Percentiles rank a stretch among this genome's conserved stretches.
Evolutionary conservation across 169 alveolate genomes (phyloP).

Genomic region (Gregarina niphandrodes): DNA sequence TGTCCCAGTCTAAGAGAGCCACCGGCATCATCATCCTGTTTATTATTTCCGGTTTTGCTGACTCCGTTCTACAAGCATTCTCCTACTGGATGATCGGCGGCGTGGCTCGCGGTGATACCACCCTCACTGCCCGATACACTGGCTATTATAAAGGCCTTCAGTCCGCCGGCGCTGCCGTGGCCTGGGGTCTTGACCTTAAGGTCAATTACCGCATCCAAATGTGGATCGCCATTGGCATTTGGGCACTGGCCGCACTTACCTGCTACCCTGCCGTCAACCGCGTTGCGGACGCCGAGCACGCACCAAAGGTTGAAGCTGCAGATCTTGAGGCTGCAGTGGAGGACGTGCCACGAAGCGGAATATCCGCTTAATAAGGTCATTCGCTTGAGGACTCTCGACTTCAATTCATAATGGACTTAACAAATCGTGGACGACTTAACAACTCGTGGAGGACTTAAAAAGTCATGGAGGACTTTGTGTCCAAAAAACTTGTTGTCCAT

Average conservation of each 20-base stretch:
- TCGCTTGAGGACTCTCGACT: too few species aligned
- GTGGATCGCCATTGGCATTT: neutral
- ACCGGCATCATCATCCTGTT: neutral
- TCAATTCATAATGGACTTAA: too few species aligned
- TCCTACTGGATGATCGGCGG: conserved; percentile 4
- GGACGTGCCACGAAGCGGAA: too few species aligned
- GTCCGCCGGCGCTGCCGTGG: conserved; percentile 2
- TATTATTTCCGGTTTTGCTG: conserved; percentile 1
- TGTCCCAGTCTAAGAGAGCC: neutral
- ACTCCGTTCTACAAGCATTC: conserved; percentile 2
- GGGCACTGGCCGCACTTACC: neutral
- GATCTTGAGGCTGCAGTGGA: too few species aligned
- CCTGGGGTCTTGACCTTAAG: neutral
- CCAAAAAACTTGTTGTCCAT: too few species aligned
- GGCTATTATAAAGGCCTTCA: conserved; percentile 5
- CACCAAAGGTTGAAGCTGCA: too few species aligned
- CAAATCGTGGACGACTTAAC: too few species aligned
- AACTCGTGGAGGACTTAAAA: too few species aligned
- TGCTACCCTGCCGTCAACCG: too few species aligned
- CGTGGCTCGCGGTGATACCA: neutral
- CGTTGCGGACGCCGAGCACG: too few species aligned
- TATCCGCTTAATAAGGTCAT: too few species aligned
- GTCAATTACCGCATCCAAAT: neutral
- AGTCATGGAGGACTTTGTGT: too few species aligned
- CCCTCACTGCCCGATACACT: conserved; percentile 2